Percentiles rank a stretch among this genome's conserved stretches.
Conservation (phyloP, 352 stramenopile species). For the Pythium scleroteichum region DNA sequence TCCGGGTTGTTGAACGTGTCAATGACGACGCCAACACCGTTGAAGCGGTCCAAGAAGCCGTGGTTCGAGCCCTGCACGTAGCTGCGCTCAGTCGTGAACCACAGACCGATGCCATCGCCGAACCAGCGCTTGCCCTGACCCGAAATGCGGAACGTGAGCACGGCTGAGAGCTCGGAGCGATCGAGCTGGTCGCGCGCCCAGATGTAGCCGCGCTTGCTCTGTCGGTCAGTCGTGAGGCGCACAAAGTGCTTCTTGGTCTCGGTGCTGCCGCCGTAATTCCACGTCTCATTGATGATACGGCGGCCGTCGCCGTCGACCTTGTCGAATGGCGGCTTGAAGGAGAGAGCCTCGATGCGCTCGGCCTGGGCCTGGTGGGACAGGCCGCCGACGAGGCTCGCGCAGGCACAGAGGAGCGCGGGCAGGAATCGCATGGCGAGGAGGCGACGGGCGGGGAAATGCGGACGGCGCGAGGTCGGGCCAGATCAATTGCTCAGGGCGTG, state of each 20-base stretch:
- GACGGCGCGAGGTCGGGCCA: not conserved
- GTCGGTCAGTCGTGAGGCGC: conserved; percentile 84
- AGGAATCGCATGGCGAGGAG: conserved; percentile 15
- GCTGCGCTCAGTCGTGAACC: conserved; percentile 66
- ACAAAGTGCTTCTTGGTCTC: conserved; percentile 88
- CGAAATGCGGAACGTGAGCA: conserved; percentile 84
- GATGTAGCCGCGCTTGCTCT: conserved; percentile 84
- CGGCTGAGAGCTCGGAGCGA: conserved; percentile 54
- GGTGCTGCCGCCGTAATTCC: conserved; percentile 66
- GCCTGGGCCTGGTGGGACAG: conserved; percentile 12
- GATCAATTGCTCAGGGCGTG: conserved; percentile 17
- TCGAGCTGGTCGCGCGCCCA: conserved; percentile 65
- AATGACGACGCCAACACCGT: conserved; percentile 73
- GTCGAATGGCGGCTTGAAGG: conserved; percentile 80
- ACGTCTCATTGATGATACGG: conserved; percentile 77
- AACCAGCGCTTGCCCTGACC: conserved; percentile 84
- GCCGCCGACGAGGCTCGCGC: conserved; percentile 22
- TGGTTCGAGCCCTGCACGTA: conserved; percentile 69
- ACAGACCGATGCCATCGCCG: conserved; percentile 81
- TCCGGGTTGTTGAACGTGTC: conserved; percentile 87
- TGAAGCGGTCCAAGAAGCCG: conserved; percentile 79
- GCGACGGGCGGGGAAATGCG: not conserved
- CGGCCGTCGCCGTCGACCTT: conserved; percentile 55
- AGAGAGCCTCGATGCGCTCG: conserved; percentile 61
- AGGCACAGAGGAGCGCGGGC: conserved; percentile 35